A percentile compares a stretch with the other conserved stretches of the same genome.
Conservation (phyloP, 139 green algal genomes). For the Coelastrella sp. region DNA sequence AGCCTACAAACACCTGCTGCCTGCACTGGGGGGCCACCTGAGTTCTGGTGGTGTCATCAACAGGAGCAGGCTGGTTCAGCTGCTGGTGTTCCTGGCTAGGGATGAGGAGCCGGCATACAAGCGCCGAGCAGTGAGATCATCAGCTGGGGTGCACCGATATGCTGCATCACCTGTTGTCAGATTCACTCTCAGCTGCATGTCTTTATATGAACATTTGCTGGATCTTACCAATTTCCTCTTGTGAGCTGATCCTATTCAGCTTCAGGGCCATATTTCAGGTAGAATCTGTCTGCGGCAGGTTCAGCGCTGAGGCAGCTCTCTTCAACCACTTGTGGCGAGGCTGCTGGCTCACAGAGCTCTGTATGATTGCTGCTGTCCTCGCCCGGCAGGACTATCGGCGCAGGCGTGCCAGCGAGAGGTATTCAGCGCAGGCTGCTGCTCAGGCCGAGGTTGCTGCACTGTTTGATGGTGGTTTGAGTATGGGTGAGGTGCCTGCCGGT, state of each 20-base stretch:
- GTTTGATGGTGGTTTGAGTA: slow-evolving; percentile 59
- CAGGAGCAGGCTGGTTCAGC: slow-evolving; percentile 51
- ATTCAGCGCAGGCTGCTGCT: slow-evolving; percentile 16
- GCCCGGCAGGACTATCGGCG: slow-evolving; percentile 54
- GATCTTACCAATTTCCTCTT: too few relatives aligned
- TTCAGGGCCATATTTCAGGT: too few relatives aligned
- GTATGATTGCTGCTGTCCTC: too few relatives aligned
- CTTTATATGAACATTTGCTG: not conserved
- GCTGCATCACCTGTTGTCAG: not conserved
- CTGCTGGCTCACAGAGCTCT: too few relatives aligned
- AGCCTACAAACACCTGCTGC: slow-evolving; percentile 75
- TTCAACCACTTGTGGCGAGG: too few relatives aligned
- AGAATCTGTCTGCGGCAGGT: too few relatives aligned
- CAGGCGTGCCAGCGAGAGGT: slow-evolving; percentile 6
- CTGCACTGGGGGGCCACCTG: slow-evolving; percentile 70
- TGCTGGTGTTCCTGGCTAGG: slow-evolving; percentile 63
- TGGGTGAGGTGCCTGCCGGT: slow-evolving; percentile 65
- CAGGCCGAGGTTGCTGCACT: not conserved
- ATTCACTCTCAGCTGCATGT: not conserved
- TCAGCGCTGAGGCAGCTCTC: too few relatives aligned
- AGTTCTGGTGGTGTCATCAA: slow-evolving; percentile 63
- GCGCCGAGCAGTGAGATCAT: slow-evolving; percentile 55
- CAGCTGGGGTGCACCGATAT: not conserved
- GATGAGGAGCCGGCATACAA: slow-evolving; percentile 71
- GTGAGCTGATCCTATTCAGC: too few relatives aligned